Conservation (phyloP, 176 grass and related monocot genomes). For the Ananas comosus region DNA sequence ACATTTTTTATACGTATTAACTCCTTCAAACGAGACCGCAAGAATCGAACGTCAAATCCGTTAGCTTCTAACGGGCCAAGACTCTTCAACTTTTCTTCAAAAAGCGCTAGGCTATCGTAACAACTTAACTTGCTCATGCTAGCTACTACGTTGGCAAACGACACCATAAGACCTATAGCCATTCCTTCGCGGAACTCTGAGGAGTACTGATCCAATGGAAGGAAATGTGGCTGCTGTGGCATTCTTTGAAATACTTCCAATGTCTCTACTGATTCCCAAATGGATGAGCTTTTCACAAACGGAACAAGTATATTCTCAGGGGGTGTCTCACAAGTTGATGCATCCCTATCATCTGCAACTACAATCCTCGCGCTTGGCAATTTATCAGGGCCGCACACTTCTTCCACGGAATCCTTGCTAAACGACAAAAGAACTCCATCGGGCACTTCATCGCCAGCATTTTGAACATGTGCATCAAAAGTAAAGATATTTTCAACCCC, state of each 20-base stretch:
- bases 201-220: slow-evolving; percentile 23
- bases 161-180: slow-evolving; percentile 53
- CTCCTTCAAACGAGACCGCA: slow-evolving; percentile 20
- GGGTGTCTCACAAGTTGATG: not conserved
- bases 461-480: not conserved
- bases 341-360: slow-evolving; percentile 14
- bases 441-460: not conserved
- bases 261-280: slow-evolving; percentile 45
- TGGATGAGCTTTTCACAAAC: slow-evolving; percentile 35
- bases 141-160: slow-evolving; percentile 33
- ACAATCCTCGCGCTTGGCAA: not conserved
- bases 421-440: slow-evolving; percentile 9
- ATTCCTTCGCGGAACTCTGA: slow-evolving; percentile 45
- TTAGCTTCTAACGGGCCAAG: slow-evolving; percentile 32
- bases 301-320: slow-evolving; percentile 1
- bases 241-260: slow-evolving; percentile 25
- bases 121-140: slow-evolving; percentile 20
- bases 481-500: not conserved
- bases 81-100: slow-evolving; percentile 28
- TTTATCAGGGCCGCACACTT: not conserved
- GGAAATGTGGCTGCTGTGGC: slow-evolving; percentile 59
- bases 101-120: slow-evolving; percentile 15
- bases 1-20: slow-evolving; percentile 28
- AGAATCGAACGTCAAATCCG: slow-evolving; percentile 39
- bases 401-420: slow-evolving; percentile 6